A percentile compares a stretch with the other conserved stretches of the same genome.
Conservation (phyloP, 23 red algal genomes). For the Gracilariopsis chorda region DNA sequence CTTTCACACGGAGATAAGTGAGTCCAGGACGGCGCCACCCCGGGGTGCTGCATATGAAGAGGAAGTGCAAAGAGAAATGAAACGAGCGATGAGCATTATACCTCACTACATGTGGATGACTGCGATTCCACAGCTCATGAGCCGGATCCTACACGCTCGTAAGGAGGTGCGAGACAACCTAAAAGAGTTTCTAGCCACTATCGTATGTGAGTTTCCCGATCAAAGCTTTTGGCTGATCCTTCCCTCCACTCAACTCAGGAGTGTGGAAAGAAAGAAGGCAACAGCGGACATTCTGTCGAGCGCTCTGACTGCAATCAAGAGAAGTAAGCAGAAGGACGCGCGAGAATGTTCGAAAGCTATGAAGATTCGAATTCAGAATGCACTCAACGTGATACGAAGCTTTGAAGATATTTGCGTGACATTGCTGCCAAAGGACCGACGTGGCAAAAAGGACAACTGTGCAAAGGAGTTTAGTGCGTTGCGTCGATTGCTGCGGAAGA, state of each 20-base stretch:
- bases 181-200: conserved; percentile 38
- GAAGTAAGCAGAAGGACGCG: not conserved
- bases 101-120: conserved; percentile 87
- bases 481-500: not conserved
- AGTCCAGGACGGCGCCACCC: not conserved
- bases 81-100: conserved; percentile 27
- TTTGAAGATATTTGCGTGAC: conserved; percentile 59
- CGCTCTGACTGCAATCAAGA: not conserved
- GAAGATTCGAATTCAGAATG: not conserved
- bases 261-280: conserved; percentile 19
- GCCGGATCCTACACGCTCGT: conserved; percentile 56
- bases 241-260: conserved; percentile 34
- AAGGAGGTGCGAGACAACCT: conserved; percentile 49
- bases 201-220: conserved; percentile 60
- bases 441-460: conserved; percentile 47
- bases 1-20: conserved; percentile 37
- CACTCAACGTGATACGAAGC: not conserved
- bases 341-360: conserved; percentile 8
- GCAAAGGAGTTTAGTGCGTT: conserved; percentile 27
- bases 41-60: not conserved
- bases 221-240: conserved; percentile 76
- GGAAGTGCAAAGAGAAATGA: not conserved
- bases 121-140: conserved; percentile 88
- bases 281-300: conserved; percentile 12
- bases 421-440: conserved; percentile 9